Evolutionary conservation across 441 rosid genomes (phyloP).

Genomic region (Bruguiera hainesii): DNA sequence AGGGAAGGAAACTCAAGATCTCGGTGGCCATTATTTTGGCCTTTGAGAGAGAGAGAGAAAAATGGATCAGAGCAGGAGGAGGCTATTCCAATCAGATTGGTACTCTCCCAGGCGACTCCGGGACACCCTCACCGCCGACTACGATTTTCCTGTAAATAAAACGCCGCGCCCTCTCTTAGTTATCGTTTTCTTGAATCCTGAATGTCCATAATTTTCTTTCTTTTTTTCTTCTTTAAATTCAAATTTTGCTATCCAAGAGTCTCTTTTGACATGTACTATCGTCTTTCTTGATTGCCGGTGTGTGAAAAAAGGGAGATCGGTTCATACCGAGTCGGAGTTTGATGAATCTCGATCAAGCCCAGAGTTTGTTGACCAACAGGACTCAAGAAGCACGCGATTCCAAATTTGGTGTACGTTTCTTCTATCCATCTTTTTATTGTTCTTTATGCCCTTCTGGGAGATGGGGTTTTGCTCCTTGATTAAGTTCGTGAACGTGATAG

Average conservation of each 20-base stretch:
- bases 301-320: conserved; percentile 41
- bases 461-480: background rate
- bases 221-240: background rate
- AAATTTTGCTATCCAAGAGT: background rate
- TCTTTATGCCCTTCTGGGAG: background rate
- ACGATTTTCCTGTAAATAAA: conserved; percentile 32
- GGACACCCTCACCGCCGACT: conserved; percentile 27
- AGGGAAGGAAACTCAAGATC: background rate
- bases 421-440: background rate
- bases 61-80: conserved; percentile 28
- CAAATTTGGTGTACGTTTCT: conserved; percentile 26
- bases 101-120: conserved; percentile 48
- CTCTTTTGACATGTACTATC: background rate
- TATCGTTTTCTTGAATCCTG: conserved; percentile 1
- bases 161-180: background rate
- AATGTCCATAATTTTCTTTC: background rate
- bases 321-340: conserved; percentile 52
- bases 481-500: background rate
- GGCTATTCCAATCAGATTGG: conserved; percentile 34
- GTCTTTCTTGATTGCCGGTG: conserved; percentile 2
- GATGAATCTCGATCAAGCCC: conserved; percentile 66
- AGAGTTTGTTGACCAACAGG: conserved; percentile 38
- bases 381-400: conserved; percentile 15
- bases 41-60: background rate
- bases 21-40: no score